Conservation (phyloP, 495 filamentous ascomycete genomes). For the Aspergillus ellipticus region DNA sequence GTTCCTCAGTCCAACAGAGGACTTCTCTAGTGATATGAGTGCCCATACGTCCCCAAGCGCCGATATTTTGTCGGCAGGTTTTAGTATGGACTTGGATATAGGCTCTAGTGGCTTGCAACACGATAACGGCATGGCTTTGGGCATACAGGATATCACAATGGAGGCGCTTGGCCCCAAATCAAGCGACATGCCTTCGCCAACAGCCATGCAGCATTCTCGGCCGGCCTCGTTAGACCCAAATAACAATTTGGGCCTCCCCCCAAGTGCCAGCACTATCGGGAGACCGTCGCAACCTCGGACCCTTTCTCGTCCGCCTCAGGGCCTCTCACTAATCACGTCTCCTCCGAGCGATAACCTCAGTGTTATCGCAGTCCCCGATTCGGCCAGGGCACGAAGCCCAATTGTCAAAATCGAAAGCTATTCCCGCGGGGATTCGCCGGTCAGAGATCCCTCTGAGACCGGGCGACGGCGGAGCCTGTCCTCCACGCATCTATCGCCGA, state of each 20-base stretch:
- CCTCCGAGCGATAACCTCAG: conserved; percentile 18
- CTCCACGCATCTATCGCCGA: conserved; percentile 39
- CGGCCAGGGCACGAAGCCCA: conserved; percentile 40
- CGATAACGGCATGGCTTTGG: neutral
- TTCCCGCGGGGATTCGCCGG: conserved; percentile 49
- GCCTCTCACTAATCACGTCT: conserved; percentile 20
- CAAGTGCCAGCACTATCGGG: conserved; percentile 8
- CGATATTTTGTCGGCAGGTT: conserved; percentile 8
- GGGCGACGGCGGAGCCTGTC: conserved; percentile 33
- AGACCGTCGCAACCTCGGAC: neutral
- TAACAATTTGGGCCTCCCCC: conserved; percentile 17
- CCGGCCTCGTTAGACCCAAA: conserved; percentile 20
- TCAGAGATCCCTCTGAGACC: conserved; percentile 20
- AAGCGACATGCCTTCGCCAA: conserved; percentile 9
- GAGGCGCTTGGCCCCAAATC: conserved; percentile 2
- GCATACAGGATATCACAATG: neutral
- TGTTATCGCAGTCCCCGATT: conserved; percentile 15
- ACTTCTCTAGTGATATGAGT: conserved; percentile 20
- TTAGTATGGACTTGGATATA: conserved; percentile 3
- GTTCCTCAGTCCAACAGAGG: conserved; percentile 21
- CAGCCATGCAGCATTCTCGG: conserved; percentile 17
- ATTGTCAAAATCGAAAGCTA: conserved; percentile 43
- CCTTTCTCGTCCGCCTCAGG: conserved; percentile 8
- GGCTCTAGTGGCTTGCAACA: conserved; percentile 11
- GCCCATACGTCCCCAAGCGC: conserved; percentile 18